Percentiles rank a stretch among this genome's conserved stretches.
These are phyloP conservation scores for Adansonia madagascariensis DNA, from an alignment of 441 rosid species.

Conservation along the genomic window DNA sequence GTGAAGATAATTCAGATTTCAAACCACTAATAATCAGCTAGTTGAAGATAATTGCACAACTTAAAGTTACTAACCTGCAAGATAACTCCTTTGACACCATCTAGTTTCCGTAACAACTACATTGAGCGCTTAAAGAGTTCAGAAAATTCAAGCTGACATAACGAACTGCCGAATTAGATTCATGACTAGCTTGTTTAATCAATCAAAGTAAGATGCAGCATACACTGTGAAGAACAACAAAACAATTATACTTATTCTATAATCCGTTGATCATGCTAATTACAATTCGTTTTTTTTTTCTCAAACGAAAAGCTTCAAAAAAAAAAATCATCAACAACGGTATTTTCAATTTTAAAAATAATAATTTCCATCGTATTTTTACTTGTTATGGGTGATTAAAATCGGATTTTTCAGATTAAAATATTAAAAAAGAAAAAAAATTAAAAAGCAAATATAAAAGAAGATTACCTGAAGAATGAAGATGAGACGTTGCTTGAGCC, in stretches of 20 bases:
- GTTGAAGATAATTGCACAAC: neutral
- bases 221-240: neutral
- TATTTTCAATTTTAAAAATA: too few relatives aligned
- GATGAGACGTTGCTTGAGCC: too few relatives aligned
- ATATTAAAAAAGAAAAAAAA: too few relatives aligned
- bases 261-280: neutral
- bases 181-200: neutral
- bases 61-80: neutral
- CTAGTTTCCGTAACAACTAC: slow-evolving; percentile 2
- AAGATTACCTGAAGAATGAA: too few relatives aligned
- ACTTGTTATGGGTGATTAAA: too few relatives aligned
- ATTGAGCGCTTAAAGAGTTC: neutral
- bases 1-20: neutral
- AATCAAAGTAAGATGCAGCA: neutral
- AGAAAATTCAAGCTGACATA: neutral
- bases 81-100: neutral
- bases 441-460: too few relatives aligned
- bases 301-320: neutral
- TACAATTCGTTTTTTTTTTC: neutral
- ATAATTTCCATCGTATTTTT: neutral
- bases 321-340: too few relatives aligned
- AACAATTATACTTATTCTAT: neutral
- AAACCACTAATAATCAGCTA: neutral
- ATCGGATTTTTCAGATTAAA: too few relatives aligned
- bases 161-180: neutral